Evolutionary conservation across 1,139 yeast genomes (phyloP).

Genomic region (Debaryomyces udenii): DNA sequence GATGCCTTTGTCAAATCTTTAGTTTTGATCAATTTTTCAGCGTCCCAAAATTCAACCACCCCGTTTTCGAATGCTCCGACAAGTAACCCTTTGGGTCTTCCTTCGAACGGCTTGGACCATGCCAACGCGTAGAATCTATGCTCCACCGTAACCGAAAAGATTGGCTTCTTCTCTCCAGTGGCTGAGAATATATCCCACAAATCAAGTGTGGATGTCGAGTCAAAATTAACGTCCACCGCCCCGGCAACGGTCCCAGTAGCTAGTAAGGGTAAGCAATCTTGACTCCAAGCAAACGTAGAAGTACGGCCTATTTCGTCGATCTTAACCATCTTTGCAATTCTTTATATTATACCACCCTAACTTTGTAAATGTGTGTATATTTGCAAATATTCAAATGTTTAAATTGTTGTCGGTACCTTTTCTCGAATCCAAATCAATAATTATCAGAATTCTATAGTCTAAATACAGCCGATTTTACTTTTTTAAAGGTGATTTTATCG

Average conservation of each 20-base stretch:
- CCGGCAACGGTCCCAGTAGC: slow-evolving; percentile 96
- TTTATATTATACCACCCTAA: background rate
- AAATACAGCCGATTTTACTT: slow-evolving; percentile 1
- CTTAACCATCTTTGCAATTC: slow-evolving; percentile 63
- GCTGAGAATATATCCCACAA: slow-evolving; percentile 72
- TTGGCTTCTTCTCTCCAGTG: slow-evolving; percentile 45
- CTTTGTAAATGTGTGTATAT: background rate
- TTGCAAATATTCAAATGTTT: slow-evolving; percentile 5
- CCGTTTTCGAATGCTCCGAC: slow-evolving; percentile 95
- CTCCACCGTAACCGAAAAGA: slow-evolving; percentile 55
- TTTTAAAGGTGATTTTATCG: background rate
- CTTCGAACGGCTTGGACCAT: slow-evolving; percentile 74
- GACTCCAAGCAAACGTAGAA: slow-evolving; percentile 95
- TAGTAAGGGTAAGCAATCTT: slow-evolving; percentile 68
- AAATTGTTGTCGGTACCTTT: slow-evolving; percentile 2
- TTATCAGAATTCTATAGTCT: slow-evolving; percentile 3
- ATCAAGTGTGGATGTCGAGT: slow-evolving; percentile 74
- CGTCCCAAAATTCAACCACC: slow-evolving; percentile 75
- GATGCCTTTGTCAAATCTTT: slow-evolving; percentile 47
- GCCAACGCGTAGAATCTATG: slow-evolving; percentile 77
- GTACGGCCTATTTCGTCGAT: slow-evolving; percentile 82
- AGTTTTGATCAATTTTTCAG: slow-evolving; percentile 43
- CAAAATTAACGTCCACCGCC: slow-evolving; percentile 86
- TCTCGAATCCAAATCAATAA: slow-evolving; percentile 7
- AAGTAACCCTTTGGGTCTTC: slow-evolving; percentile 58